Base-by-base conservation (phyloP, 2,329 filamentous ascomycete species). In the Penicillium rolfsii region DNA sequence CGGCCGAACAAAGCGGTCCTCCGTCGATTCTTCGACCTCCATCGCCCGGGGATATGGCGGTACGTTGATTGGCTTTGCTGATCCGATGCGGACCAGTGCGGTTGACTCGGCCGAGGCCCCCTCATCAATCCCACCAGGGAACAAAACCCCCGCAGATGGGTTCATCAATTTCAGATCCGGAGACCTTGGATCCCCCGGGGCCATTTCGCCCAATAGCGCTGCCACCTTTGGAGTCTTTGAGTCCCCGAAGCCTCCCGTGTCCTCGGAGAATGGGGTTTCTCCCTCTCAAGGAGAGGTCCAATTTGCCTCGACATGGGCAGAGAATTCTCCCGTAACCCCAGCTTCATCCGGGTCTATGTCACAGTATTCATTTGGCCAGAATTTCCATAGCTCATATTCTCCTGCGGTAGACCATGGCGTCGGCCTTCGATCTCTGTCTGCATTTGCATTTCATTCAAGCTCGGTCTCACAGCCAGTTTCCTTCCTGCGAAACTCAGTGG, bases 1-100 rank as follows among this genome's bases (percentile, higher is more conserved):
- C 62, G 90, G 90, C 4, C 84, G 90, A 59, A 83, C 84, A 53
- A 89, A 86, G 72, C 86, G 85, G 75, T 77, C 55, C 77, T 81
- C 66, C 64, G 76, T 66, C 70, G 79, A 73, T 52, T 75, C 73
- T 7, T 68, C 72, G 5, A 64, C 59, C 36, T 72, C 74, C 24
- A 68, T 68, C 50, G 70, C 72, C 14, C 71, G 67, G 63, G 65
- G 67, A 60, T 60, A 67, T 67, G 67, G 63, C 22, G 60, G 60
- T 40, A 59, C 57, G 33, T 57, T 70, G 46, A 62, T 70, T 22
- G 62, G 59, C 5, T 67, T 67, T 33, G 40, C 56, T 4, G 63
- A 62, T 28, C 38, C 61, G 4, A 58, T 61, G 2, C 43, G 63
- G n/a, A 45, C 60, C 26, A 64, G 60, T 50, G 38, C 55, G 5